Conservation (phyloP, 2,329 filamentous ascomycete genomes). For the Aspergillus proliferans region DNA sequence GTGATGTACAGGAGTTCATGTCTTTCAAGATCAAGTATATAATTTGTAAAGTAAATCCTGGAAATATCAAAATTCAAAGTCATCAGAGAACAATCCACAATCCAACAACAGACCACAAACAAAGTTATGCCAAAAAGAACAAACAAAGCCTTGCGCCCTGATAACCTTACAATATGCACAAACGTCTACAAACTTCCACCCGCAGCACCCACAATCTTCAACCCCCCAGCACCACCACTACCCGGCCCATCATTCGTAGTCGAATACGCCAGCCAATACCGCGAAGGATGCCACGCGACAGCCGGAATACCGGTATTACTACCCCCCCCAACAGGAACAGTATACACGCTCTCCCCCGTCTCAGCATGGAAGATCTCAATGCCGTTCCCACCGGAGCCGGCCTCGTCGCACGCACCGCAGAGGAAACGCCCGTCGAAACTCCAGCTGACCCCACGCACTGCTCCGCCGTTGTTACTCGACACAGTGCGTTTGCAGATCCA, state of each 20-base stretch:
- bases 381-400: constrained; percentile 36
- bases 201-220: constrained; percentile 45
- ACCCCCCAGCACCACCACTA: constrained; percentile 32
- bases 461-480: constrained; percentile 39
- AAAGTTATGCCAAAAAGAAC: neutral
- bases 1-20: no score
- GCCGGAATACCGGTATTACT: constrained; percentile 37
- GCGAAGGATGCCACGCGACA: constrained; percentile 46
- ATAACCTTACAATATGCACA: constrained; percentile 9
- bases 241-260: constrained; percentile 37
- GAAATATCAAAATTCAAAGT: no score
- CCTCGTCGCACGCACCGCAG: constrained; percentile 44
- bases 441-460: constrained; percentile 44
- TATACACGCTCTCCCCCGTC: constrained; percentile 44
- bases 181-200: constrained; percentile 26
- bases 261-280: constrained; percentile 47
- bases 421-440: constrained; percentile 47
- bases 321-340: constrained; percentile 33
- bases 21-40: no score
- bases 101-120: neutral
- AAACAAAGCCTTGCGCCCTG: neutral
- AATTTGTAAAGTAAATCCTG: no score
- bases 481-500: constrained; percentile 46
- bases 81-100: neutral
- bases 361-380: constrained; percentile 48